Evolutionary conservation across 805 yeast species (phyloP).

Genomic region (Cyberlindnera mycetangii): DNA sequence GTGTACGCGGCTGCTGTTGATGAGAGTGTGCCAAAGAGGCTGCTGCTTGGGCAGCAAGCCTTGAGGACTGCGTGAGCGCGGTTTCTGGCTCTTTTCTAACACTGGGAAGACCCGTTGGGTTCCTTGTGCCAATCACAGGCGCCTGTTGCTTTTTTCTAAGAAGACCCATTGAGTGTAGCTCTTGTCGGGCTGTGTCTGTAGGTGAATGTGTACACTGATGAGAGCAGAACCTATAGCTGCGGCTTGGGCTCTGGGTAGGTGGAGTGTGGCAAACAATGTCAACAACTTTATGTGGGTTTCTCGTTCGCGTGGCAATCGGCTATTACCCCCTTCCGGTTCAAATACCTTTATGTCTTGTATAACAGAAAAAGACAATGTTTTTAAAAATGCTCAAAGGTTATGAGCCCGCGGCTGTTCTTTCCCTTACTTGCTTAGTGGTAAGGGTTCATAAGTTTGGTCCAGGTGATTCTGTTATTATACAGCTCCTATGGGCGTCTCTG

Average conservation of each 20-base stretch:
- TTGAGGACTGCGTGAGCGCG: slow-evolving; percentile 10
- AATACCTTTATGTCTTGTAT: too few species aligned
- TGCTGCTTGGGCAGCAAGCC: slow-evolving; percentile 28
- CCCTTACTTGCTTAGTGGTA: too few species aligned
- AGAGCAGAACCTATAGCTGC: too few species aligned
- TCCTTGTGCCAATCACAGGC: slow-evolving; percentile 21
- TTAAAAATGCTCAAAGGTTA: not conserved
- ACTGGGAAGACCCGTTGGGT: slow-evolving; percentile 25
- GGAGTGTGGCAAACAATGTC: too few species aligned
- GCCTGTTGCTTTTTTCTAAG: slow-evolving; percentile 19
- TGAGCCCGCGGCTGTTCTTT: not conserved
- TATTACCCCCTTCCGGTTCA: too few species aligned
- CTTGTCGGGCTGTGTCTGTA: not conserved
- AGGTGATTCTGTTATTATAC: too few species aligned
- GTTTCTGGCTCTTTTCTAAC: not conserved
- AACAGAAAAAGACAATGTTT: not conserved
- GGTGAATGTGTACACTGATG: not conserved
- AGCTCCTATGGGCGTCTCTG: too few species aligned
- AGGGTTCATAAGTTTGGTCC: too few species aligned
- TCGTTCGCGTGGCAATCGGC: too few species aligned
- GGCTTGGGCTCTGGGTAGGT: too few species aligned
- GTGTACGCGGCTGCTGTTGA: slow-evolving; percentile 7
- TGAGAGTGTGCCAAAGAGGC: slow-evolving; percentile 11
- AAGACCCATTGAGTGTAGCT: slow-evolving; percentile 21
- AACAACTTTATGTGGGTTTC: too few species aligned